These are phyloP conservation scores for Trichosanthes cucumerina DNA, from an alignment of 306 rosid species.

Conservation along the genomic window DNA sequence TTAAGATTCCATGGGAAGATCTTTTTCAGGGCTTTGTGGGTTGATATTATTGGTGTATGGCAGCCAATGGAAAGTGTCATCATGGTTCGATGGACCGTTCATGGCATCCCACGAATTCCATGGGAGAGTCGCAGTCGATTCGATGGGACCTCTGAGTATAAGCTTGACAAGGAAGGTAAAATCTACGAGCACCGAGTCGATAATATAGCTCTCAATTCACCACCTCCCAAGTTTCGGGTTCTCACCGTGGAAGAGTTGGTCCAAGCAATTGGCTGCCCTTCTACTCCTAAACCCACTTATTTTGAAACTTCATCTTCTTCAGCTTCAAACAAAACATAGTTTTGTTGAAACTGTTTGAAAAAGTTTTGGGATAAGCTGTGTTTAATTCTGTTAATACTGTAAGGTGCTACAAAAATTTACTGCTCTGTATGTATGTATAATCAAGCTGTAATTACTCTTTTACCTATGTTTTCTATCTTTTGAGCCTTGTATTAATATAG, in stretches of 20 bases:
- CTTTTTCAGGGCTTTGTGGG: constrained; percentile 74
- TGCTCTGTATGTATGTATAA: background rate
- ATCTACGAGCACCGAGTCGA: constrained; percentile 70
- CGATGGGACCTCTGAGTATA: constrained; percentile 80
- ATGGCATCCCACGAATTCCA: constrained; percentile 78
- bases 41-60: constrained; percentile 58
- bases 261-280: constrained; percentile 58
- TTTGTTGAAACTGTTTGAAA: constrained; percentile 11
- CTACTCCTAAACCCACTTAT: constrained; percentile 75
- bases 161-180: constrained; percentile 84
- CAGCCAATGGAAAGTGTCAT: constrained; percentile 69
- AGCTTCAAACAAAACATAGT: constrained; percentile 27
- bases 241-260: constrained; percentile 46
- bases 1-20: constrained; percentile 67
- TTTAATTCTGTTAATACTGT: background rate
- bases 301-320: constrained; percentile 43
- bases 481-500: background rate
- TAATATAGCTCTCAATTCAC: constrained; percentile 50
- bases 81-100: constrained; percentile 83
- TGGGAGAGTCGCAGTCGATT: constrained; percentile 86
- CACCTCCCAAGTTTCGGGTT: constrained; percentile 51
- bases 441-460: background rate
- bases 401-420: background rate
- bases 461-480: background rate
- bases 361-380: constrained; percentile 39